Conservation (phyloP, 2,329 filamentous ascomycete genomes). For the Emergomyces orientalis region DNA sequence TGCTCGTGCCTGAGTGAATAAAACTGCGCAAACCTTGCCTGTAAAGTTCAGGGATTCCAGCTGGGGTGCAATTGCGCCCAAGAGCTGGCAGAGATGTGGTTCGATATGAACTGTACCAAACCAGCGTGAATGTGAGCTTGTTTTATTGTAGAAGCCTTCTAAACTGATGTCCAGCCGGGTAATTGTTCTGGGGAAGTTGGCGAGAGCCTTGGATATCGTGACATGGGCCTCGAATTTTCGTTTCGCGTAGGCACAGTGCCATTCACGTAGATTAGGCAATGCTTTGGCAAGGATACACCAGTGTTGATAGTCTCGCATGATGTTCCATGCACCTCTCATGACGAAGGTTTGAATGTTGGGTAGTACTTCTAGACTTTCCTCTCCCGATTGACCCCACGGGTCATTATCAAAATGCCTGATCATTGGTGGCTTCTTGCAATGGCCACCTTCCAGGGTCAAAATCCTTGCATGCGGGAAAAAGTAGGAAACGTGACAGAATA, state of each 20-base stretch:
- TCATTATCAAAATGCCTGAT: slow-evolving; percentile 48
- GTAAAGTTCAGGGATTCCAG: slow-evolving; percentile 64
- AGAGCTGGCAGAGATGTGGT: slow-evolving; percentile 55
- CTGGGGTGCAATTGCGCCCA: slow-evolving; percentile 52
- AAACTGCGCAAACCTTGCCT: slow-evolving; percentile 59
- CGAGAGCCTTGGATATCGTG: slow-evolving; percentile 56
- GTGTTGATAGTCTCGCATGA: slow-evolving; percentile 55
- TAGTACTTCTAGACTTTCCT: slow-evolving; percentile 39
- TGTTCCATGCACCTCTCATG: slow-evolving; percentile 68
- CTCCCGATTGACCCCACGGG: slow-evolving; percentile 21
- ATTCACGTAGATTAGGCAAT: slow-evolving; percentile 54
- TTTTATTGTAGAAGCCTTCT: slow-evolving; percentile 60
- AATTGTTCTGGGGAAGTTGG: slow-evolving; percentile 48
- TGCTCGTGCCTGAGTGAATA: slow-evolving; percentile 53
- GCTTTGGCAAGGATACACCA: slow-evolving; percentile 54
- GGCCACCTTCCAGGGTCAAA: slow-evolving; percentile 65
- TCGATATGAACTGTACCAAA: slow-evolving; percentile 37
- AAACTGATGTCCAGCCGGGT: slow-evolving; percentile 58
- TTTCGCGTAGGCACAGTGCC: slow-evolving; percentile 52
- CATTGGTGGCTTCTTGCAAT: slow-evolving; percentile 64
- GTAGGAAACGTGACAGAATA: slow-evolving; percentile 53
- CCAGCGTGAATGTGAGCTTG: slow-evolving; percentile 49
- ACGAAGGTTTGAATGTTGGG: slow-evolving; percentile 56
- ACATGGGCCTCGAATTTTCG: slow-evolving; percentile 66
- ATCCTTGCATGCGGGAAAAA: slow-evolving; percentile 54